Percentiles rank a stretch among this genome's conserved stretches.
phyloP scores from a whole-genome alignment of 768 basidiomycete species.

The Podaxis rugospora region DNA sequence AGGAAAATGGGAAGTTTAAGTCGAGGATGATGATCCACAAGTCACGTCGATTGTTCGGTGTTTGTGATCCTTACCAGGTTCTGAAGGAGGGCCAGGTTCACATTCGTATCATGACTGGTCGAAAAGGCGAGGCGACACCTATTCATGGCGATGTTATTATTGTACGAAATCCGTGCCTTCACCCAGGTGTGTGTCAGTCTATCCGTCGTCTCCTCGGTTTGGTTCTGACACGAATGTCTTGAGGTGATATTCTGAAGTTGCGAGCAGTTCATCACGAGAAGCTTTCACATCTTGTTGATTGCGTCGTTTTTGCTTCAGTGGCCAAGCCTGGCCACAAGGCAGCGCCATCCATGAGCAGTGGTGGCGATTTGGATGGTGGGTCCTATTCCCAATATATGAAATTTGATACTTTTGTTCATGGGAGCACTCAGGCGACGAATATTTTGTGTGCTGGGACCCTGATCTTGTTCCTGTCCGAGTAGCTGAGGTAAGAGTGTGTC shows the following conservation, averaged over 20 bases:
- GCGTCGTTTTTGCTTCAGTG: conserved; percentile 61
- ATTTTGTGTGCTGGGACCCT: conserved; percentile 67
- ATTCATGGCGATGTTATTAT: conserved; percentile 61
- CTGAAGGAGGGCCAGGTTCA: conserved; percentile 62
- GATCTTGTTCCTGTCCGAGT: conserved; percentile 54
- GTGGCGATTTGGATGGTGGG: conserved; percentile 58
- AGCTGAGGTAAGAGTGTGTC: conserved; percentile 37
- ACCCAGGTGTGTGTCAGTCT: conserved; percentile 42
- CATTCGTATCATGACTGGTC: conserved; percentile 48
- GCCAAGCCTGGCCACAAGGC: conserved; percentile 53
- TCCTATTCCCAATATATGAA: neutral
- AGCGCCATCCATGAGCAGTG: conserved; percentile 68
- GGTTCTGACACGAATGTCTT: neutral
- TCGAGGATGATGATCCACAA: conserved; percentile 59
- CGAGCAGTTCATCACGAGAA: conserved; percentile 49
- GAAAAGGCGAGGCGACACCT: conserved; percentile 49
- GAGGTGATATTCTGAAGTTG: conserved; percentile 63
- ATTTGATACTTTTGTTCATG: neutral
- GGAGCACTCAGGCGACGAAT: conserved; percentile 47
- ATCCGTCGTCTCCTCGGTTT: neutral
- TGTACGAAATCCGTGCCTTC: conserved; percentile 65
- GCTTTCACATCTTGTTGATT: conserved; percentile 57
- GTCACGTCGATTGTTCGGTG: conserved; percentile 59
- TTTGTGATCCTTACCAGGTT: conserved; percentile 63
- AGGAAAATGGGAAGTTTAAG: conserved; percentile 41